A percentile compares a stretch with the other conserved stretches of the same genome.
phyloP scores from a whole-genome alignment of 164 flowering plant species.

The Magnolia sinica region DNA sequence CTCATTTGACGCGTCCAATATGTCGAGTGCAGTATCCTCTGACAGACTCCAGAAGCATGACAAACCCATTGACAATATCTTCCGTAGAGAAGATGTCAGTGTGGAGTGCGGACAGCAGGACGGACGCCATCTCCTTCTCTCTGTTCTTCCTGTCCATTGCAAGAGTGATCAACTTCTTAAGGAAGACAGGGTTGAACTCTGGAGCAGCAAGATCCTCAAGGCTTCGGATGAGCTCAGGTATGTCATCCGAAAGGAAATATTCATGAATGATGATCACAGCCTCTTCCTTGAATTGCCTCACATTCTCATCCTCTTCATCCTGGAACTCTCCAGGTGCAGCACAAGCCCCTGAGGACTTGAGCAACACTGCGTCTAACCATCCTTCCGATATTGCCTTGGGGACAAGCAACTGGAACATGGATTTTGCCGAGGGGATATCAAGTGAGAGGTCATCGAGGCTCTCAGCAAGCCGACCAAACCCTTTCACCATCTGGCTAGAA shows the following conservation, averaged over 20 bases:
- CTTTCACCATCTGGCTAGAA: conserved; percentile 91
- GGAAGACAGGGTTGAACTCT: conserved; percentile 69
- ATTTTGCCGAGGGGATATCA: conserved; percentile 89
- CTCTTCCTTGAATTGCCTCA: conserved; percentile 72
- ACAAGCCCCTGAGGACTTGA: conserved; percentile 27
- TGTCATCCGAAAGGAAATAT: conserved; percentile 92
- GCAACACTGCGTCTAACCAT: conserved; percentile 80
- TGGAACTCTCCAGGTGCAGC: conserved; percentile 33
- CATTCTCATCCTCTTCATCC: conserved; percentile 40
- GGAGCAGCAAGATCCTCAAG: conserved; percentile 82
- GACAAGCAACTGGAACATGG: conserved; percentile 53
- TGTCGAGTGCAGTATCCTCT: conserved; percentile 92
- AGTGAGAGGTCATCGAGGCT: conserved; percentile 95
- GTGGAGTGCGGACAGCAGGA: conserved; percentile 84
- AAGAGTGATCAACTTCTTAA: conserved; percentile 86
- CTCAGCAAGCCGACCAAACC: conserved; percentile 77
- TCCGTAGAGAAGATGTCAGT: conserved; percentile 85
- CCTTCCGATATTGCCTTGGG: conserved; percentile 76
- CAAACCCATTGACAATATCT: conserved; percentile 86
- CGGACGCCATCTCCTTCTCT: conserved; percentile 98
- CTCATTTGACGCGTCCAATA: conserved; percentile 90
- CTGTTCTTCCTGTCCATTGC: conserved; percentile 97
- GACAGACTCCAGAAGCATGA: conserved; percentile 90
- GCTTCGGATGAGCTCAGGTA: conserved; percentile 85
- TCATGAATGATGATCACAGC: conserved; percentile 82